These are phyloP conservation scores for Pseudocercospora cruenta DNA, from an alignment of 2,329 filamentous ascomycete species.

Conservation along the genomic window DNA sequence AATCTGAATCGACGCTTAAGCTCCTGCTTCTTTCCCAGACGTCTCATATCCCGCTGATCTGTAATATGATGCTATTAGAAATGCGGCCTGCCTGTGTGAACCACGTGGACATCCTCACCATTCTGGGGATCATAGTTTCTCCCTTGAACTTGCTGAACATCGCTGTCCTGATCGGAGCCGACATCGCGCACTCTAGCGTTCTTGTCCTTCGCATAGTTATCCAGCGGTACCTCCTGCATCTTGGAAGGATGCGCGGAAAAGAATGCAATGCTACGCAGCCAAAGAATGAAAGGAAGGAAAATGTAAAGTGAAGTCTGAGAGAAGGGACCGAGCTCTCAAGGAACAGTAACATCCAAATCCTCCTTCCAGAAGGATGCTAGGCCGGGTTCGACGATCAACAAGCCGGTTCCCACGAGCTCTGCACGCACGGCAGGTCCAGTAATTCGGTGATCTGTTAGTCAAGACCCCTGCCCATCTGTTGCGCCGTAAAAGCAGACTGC, in stretches of 20 bases:
- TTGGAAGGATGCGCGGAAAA: slow-evolving; percentile 8
- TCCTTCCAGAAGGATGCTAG: slow-evolving; percentile 17
- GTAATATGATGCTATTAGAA: slow-evolving; percentile 3
- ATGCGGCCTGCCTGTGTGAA: background rate
- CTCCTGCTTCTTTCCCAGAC: slow-evolving; percentile 32
- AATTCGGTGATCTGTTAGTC: background rate
- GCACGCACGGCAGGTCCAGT: background rate
- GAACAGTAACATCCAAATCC: slow-evolving; percentile 12
- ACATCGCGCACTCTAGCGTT: slow-evolving; percentile 20
- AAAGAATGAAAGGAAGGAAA: background rate
- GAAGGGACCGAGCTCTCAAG: slow-evolving; percentile 18
- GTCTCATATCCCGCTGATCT: slow-evolving; percentile 29
- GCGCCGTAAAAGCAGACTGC: background rate
- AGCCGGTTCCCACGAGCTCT: slow-evolving; percentile 8
- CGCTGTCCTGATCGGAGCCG: slow-evolving; percentile 21
- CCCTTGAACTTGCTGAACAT: slow-evolving; percentile 25
- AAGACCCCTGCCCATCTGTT: background rate
- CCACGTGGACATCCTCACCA: slow-evolving; percentile 19
- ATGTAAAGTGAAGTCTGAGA: background rate
- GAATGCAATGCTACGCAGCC: background rate
- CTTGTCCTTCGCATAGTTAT: slow-evolving; percentile 21
- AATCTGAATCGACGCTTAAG: slow-evolving; percentile 36
- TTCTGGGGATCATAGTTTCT: slow-evolving; percentile 28
- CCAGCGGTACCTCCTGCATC: slow-evolving; percentile 24
- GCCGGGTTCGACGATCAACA: background rate